A percentile compares a stretch with the other conserved stretches of the same genome.
Evolutionary conservation across 2,329 filamentous ascomycete species (phyloP).

Genomic region (Penicillium sp.): DNA sequence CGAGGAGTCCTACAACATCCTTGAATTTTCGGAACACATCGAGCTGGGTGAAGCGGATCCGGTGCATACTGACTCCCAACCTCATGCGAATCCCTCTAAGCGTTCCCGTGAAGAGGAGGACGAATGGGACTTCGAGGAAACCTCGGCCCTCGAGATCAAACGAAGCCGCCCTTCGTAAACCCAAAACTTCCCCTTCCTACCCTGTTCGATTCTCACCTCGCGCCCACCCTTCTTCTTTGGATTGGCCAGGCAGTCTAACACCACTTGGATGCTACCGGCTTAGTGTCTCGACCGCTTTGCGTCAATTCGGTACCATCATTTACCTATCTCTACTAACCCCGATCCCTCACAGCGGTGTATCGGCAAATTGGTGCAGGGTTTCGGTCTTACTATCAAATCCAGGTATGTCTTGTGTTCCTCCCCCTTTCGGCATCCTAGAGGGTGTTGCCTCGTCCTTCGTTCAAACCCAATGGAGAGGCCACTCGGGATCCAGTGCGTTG

Average conservation of each 20-base stretch:
- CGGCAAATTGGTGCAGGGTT: background rate
- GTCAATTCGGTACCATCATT: background rate
- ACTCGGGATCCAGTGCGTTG: background rate
- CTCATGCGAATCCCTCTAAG: slow-evolving; percentile 31
- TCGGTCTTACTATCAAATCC: background rate
- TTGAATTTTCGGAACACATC: slow-evolving; percentile 27
- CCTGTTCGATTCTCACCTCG: background rate
- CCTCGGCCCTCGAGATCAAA: slow-evolving; percentile 50
- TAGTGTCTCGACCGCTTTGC: background rate
- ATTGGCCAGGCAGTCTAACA: background rate
- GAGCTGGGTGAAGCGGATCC: slow-evolving; percentile 24
- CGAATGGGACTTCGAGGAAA: slow-evolving; percentile 30
- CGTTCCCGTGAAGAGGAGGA: slow-evolving; percentile 40
- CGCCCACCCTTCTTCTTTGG: background rate
- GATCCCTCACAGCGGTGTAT: background rate
- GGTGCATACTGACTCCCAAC: slow-evolving; percentile 18
- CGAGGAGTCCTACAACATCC: slow-evolving; percentile 44
- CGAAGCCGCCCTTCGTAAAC: slow-evolving; percentile 52
- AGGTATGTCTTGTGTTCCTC: slow-evolving; percentile 2
- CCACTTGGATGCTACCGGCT: background rate
- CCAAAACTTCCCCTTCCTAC: slow-evolving; percentile 1
- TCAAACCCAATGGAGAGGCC: background rate
- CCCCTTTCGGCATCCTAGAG: background rate
- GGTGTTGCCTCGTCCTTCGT: background rate
- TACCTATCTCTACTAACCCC: background rate